These are phyloP conservation scores for Nowakowskiella sp. DNA, from an alignment of 192 early-diverging fungal species.

Conservation along the genomic window DNA sequence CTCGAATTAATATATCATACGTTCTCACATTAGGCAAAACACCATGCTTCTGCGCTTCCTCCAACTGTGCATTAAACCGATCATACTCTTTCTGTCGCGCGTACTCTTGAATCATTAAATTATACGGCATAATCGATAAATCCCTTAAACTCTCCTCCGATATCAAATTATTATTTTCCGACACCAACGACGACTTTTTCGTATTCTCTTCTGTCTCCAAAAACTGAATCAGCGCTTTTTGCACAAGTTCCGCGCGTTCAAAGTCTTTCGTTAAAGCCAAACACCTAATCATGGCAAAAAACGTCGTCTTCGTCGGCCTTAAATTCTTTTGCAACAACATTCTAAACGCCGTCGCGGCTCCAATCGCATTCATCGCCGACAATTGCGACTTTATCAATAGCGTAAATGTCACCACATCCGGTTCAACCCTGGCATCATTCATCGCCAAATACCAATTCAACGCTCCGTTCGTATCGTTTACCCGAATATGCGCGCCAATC, in stretches of 20 bases:
- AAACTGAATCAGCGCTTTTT: neutral
- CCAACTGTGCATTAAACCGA: neutral
- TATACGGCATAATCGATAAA: neutral
- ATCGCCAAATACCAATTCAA: conserved; percentile 11
- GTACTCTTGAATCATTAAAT: neutral
- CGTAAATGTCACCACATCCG: conserved; percentile 25
- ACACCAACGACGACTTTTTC: neutral
- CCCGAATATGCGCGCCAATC: conserved; percentile 16
- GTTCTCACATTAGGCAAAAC: conserved; percentile 18
- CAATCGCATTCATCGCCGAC: conserved; percentile 8
- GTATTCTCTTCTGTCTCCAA: neutral
- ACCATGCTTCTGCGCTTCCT: neutral
- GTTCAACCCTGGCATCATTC: conserved; percentile 9
- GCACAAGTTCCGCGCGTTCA: neutral
- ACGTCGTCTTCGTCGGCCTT: neutral
- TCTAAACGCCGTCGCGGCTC: conserved; percentile 9
- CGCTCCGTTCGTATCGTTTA: conserved; percentile 2
- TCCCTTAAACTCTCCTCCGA: no score
- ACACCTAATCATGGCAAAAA: conserved; percentile 10
- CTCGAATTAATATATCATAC: conserved; percentile 30
- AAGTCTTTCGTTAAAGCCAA: neutral
- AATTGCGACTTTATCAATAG: conserved; percentile 21
- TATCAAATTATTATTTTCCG: neutral
- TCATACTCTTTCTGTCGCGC: neutral
- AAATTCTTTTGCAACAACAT: conserved; percentile 1